Percentiles rank a stretch among this genome's conserved stretches.
Conservation (phyloP, 2,329 filamentous ascomycete genomes). For the Chrysoporthe austroafricana region DNA sequence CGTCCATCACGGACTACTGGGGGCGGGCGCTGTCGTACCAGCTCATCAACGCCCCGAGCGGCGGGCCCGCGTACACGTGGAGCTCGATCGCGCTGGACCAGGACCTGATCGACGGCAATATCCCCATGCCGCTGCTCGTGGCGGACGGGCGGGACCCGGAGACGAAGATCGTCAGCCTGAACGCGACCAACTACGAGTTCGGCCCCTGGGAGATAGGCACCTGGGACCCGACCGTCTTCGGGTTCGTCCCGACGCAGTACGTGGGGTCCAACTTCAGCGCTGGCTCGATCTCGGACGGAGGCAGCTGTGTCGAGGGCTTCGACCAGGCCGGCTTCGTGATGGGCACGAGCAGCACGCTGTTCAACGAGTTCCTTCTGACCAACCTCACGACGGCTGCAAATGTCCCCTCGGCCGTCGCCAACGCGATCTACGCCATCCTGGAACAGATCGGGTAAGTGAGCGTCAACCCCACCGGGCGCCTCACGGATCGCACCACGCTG, state of each 20-base stretch:
- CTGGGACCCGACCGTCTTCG: conserved; percentile 62
- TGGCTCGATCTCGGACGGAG: conserved; percentile 57
- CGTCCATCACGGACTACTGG: conserved; percentile 87
- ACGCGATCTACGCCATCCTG: conserved; percentile 58
- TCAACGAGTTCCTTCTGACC: conserved; percentile 75
- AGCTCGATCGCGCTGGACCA: conserved; percentile 64
- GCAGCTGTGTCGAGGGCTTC: conserved; percentile 74
- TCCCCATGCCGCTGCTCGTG: conserved; percentile 55
- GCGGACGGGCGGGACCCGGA: conserved; percentile 52
- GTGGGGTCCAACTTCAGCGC: conserved; percentile 61
- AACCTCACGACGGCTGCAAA: conserved; percentile 55
- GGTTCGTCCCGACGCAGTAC: conserved; percentile 63
- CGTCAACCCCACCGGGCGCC: neutral
- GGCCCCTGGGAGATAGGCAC: conserved; percentile 68
- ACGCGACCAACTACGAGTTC: conserved; percentile 68
- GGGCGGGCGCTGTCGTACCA: conserved; percentile 85
- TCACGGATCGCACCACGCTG: neutral
- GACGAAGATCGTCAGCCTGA: conserved; percentile 50
- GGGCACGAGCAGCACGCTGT: conserved; percentile 83
- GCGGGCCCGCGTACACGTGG: conserved; percentile 78
- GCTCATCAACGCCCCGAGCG: conserved; percentile 74
- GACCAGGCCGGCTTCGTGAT: conserved; percentile 84
- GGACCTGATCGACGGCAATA: conserved; percentile 46
- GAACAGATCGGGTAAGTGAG: conserved; percentile 46
- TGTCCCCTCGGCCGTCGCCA: conserved; percentile 53